Evolutionary conservation across 352 stramenopile species (phyloP).

Genomic region (Phytophthora palmivora): DNA sequence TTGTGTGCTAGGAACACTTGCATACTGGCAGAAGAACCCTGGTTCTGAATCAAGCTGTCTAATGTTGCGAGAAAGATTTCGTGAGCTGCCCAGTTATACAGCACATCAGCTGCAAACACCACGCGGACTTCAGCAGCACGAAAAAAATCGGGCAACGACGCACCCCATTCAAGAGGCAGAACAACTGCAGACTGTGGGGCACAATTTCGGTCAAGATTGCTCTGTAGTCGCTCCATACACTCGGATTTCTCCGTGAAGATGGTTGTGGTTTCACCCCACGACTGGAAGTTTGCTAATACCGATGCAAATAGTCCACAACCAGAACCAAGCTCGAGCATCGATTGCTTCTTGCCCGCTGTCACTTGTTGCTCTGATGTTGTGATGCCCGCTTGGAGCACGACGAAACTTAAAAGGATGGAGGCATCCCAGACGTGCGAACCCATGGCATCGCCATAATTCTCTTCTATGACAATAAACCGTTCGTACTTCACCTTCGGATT

Average conservation of each 20-base stretch:
- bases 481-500: neutral
- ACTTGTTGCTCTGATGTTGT: neutral
- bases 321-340: constrained; percentile 54
- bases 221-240: constrained; percentile 29
- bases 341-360: neutral
- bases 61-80: constrained; percentile 52
- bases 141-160: constrained; percentile 2
- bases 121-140: constrained; percentile 17
- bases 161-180: constrained; percentile 46
- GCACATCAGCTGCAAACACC: constrained; percentile 61
- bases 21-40: neutral
- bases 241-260: constrained; percentile 52
- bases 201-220: constrained; percentile 45
- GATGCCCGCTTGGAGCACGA: constrained; percentile 29
- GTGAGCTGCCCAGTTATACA: constrained; percentile 71
- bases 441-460: constrained; percentile 76
- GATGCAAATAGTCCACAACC: constrained; percentile 60
- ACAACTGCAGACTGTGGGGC: constrained; percentile 3
- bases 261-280: neutral
- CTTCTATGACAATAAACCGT: constrained; percentile 41
- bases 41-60: constrained; percentile 2
- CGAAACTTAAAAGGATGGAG: constrained; percentile 58
- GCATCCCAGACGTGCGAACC: constrained; percentile 75
- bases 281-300: constrained; percentile 20
- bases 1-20: constrained; percentile 62